Base-by-base conservation (phyloP, 345 rosid species). In the Barbarea vulgaris region DNA sequence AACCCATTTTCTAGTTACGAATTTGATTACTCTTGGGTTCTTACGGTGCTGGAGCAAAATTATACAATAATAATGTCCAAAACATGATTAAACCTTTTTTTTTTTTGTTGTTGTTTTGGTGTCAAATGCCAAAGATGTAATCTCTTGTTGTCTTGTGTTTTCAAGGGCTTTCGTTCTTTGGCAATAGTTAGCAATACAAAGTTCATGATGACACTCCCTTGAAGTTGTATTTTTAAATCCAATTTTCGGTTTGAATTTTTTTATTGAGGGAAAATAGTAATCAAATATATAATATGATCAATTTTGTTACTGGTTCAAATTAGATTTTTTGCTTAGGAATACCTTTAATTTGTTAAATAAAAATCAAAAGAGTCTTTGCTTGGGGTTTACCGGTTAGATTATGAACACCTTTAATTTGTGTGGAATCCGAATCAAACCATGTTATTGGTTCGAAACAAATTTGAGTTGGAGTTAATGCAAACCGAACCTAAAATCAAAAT, bases 1-100 rank as follows among this genome's bases (percentile, higher is more conserved):
- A 57, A 48, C 36, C 14, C 17, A 15, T 13, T 48, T 66, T 57
- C 34, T 9, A 33, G 14, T 58, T 58, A 55, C 53, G 47, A 46
- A 65, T 65, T 58, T 47, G 53, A 66, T 19, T 37, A 46, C 39
- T 17, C 22, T 30, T 63, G 52, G 36, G 69, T 59, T 59, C 28
- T 51, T 60, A 27, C 10, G 34, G 9, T 63, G 69, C 14, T 65
- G 57, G 68, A 60, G 17, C 48, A 36, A 50, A 59, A 15, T 60
- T 62, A 76, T 74, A 76, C 54, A 37, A 76, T 44, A 76, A 75
- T 59, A 67, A 42, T 54, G 58, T 62, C 64, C 13, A 41, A 24
- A 69, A 61, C 69, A 42, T 18, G 61, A 13, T 42, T n/a, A 6
- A 34, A 52, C 54, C 69, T 37, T 19, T 34, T 11, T n/a, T 37